Percentiles rank a stretch among this genome's conserved stretches.
phyloP scores from a whole-genome alignment of 495 filamentous ascomycete genomes.

The Podospora didyma region DNA sequence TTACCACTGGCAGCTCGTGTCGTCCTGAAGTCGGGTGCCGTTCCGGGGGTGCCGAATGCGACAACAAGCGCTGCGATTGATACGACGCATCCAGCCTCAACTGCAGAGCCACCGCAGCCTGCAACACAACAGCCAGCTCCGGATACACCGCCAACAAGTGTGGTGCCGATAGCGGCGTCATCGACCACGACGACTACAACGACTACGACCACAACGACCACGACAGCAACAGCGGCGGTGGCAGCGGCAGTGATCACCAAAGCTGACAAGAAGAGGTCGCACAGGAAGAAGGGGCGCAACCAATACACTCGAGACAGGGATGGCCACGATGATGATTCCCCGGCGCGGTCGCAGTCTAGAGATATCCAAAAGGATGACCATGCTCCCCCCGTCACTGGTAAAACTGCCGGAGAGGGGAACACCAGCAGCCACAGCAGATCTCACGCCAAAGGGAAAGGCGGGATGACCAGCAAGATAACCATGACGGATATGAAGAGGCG shows the following conservation, averaged over 20 bases:
- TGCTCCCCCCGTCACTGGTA: conserved; percentile 19
- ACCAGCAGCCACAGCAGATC: conserved; percentile 22
- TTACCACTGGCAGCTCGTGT: conserved; percentile 43
- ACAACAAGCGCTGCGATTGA: conserved; percentile 19
- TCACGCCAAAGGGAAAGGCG: conserved; percentile 32
- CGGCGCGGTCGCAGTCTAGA: conserved; percentile 62
- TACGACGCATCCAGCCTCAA: conserved; percentile 16
- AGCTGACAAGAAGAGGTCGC: conserved; percentile 40
- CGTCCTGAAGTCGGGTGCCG: conserved; percentile 24
- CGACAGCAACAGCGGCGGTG: conserved; percentile 9
- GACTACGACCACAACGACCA: background rate
- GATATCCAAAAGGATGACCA: conserved; percentile 46
- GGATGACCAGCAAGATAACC: conserved; percentile 62
- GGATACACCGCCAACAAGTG: conserved; percentile 48
- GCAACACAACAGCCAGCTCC: conserved; percentile 44
- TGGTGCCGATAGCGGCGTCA: conserved; percentile 1
- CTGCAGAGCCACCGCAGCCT: conserved; percentile 19
- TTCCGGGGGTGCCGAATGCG: conserved; percentile 13
- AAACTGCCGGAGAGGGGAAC: conserved; percentile 15
- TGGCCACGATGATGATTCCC: conserved; percentile 59
- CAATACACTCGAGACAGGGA: conserved; percentile 81
- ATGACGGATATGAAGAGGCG: conserved; percentile 91
- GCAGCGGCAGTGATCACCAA: background rate
- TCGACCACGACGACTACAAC: background rate
- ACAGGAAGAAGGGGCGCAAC: conserved; percentile 78